These are phyloP conservation scores for rapeseed (Brassica napus) DNA, from an alignment of 345 rosid genomes.

Conservation along the genomic window Da-Ae NC_063450.1:21539501-21540000, in stretches of 20 bases:
- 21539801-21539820: background rate
- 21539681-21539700: background rate
- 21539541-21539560: too few relatives aligned
- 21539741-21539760: background rate
- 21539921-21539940: too few relatives aligned
- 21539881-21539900: conserved; percentile 80
- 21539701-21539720: background rate
- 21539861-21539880: conserved; percentile 22
- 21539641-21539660: background rate
- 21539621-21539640: too few relatives aligned
- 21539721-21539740: background rate
- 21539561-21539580: background rate
- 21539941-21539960: too few relatives aligned
- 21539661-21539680: background rate
- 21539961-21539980: too few relatives aligned
- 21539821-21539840: conserved; percentile 15
- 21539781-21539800: background rate
- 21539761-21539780: background rate
- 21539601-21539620: too few relatives aligned
- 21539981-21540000: too few relatives aligned
- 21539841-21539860: conserved; percentile 31
- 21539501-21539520: too few relatives aligned
- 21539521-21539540: too few relatives aligned
- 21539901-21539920: background rate
- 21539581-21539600: background rate